These are phyloP conservation scores for Hymenoscyphus infarciens DNA, from an alignment of 2,329 filamentous ascomycete species.

Conservation along the genomic window DNA sequence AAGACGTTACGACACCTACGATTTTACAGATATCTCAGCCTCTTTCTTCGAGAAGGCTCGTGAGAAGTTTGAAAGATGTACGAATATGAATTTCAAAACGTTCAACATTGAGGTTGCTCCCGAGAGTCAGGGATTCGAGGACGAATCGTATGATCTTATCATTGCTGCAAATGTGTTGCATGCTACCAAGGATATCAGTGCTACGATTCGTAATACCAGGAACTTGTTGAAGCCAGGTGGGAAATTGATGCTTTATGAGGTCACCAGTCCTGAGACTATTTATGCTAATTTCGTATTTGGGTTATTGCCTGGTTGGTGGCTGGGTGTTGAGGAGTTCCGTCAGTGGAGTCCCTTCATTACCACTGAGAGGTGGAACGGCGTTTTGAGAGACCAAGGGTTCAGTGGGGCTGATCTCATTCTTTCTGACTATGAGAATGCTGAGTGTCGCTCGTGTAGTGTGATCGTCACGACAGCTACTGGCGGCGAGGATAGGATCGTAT, in stretches of 20 bases:
- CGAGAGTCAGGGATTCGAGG: constrained; percentile 21
- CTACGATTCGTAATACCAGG: constrained; percentile 20
- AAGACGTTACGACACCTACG: constrained; percentile 9
- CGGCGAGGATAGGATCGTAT: too few relatives aligned
- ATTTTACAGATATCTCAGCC: constrained; percentile 6
- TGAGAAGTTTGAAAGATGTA: background rate
- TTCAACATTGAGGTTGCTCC: constrained; percentile 10
- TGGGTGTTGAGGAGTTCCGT: constrained; percentile 32
- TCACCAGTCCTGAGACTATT: constrained; percentile 7
- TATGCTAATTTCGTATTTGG: constrained; percentile 28
- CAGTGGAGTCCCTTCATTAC: constrained; percentile 17
- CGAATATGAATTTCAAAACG: background rate
- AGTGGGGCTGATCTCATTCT: constrained; percentile 18
- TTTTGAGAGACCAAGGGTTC: constrained; percentile 18
- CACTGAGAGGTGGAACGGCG: constrained; percentile 15
- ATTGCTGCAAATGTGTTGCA: constrained; percentile 27
- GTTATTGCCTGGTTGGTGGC: constrained; percentile 39
- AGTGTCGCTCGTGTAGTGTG: background rate
- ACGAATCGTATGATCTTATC: constrained; percentile 28
- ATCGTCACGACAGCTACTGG: background rate
- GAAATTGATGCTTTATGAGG: constrained; percentile 6
- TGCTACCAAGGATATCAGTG: constrained; percentile 19
- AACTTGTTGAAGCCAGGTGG: constrained; percentile 23
- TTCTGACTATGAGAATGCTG: constrained; percentile 9
- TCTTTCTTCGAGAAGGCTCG: constrained; percentile 1